Base-by-base conservation (phyloP, 129 eudicot species). In the Flaveria trinervia region DNA sequence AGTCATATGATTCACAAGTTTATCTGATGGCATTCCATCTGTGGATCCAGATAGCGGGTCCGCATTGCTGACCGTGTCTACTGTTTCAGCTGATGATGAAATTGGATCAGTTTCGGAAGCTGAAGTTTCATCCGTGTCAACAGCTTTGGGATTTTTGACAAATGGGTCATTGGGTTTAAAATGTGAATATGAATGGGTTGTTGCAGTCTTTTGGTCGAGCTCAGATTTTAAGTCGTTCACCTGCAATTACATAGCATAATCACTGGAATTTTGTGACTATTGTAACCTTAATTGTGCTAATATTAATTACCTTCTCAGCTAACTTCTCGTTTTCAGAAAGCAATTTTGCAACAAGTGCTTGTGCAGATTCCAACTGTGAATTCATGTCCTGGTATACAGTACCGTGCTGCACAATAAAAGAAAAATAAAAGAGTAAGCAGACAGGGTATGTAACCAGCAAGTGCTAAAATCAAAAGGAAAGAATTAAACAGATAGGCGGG, bases 281-380 rank as follows among this genome's bases (percentile, higher is more conserved):
- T 71, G 28, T 25, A 46, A 11, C 7, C 11, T 28, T 64, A 64
- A 26, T n/a, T 28, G 69, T 30, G 22, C 45, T 64, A 64, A 30
- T 5, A 64, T 23, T 54, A 25, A 52, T 80, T 83, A 93, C 98
- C 96, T 93, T 93, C 75, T 80, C 88, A 46, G 83, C 88, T 65
- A 90, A 95, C 75, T 81, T 83, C 23, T 87, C 86, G 12, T 93
- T 90, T 84, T 93, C 98, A 45, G 80, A 59, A 23, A 88, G 67
- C 87, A 93, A 68, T 79, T 81, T 93, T 65, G 85, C 89, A 65
- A 93, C 87, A 46, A 93, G 81, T 71, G 78, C 71, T 45, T 54
- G 82, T 41, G 91, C 81, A 70, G 88, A 92, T 75, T 88, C 91
- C 80, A 84, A 41, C 80, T 88, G 82, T 71, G 84, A 62, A 54